Conservation (phyloP, 2,329 filamentous ascomycete genomes). For the Clonostachys chloroleuca region DNA sequence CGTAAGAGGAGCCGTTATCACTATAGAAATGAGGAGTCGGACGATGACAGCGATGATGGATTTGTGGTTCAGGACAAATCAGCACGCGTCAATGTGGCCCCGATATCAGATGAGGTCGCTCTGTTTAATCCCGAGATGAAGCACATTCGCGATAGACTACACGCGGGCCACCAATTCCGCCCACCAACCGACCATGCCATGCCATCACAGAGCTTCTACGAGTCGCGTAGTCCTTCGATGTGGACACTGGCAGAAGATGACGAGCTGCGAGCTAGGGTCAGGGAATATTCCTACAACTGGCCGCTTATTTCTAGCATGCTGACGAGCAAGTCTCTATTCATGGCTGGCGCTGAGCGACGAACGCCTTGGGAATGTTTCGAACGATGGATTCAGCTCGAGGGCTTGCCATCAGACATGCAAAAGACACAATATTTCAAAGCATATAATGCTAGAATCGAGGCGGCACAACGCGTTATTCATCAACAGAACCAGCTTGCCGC, state of each 20-base stretch:
- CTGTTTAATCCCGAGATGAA: slow-evolving; percentile 89
- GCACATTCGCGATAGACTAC: slow-evolving; percentile 80
- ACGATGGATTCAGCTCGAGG: slow-evolving; percentile 89
- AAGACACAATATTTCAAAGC: slow-evolving; percentile 92
- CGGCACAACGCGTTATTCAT: slow-evolving; percentile 49
- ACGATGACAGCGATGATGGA: slow-evolving; percentile 51
- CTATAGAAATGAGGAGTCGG: slow-evolving; percentile 69
- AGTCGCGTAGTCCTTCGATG: slow-evolving; percentile 79
- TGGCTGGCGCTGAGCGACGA: slow-evolving; percentile 82
- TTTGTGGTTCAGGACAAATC: slow-evolving; percentile 36
- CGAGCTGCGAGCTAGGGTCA: slow-evolving; percentile 77
- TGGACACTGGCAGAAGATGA: slow-evolving; percentile 92
- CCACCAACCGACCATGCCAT: slow-evolving; percentile 89
- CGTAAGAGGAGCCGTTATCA: slow-evolving; percentile 79
- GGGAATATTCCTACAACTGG: slow-evolving; percentile 97
- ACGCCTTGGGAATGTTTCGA: slow-evolving; percentile 99
- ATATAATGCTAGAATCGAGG: slow-evolving; percentile 57
- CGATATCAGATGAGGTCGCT: slow-evolving; percentile 73
- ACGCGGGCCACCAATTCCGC: slow-evolving; percentile 87
- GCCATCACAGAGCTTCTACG: slow-evolving; percentile 88
- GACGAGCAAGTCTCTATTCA: slow-evolving; percentile 67
- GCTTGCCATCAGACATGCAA: slow-evolving; percentile 85
- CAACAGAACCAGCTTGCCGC: slow-evolving; percentile 46
- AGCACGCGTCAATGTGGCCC: slow-evolving; percentile 45
- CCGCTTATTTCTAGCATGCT: slow-evolving; percentile 84